Conservation (phyloP, 2,329 filamentous ascomycete genomes). For the Phialophora macrospora region DNA sequence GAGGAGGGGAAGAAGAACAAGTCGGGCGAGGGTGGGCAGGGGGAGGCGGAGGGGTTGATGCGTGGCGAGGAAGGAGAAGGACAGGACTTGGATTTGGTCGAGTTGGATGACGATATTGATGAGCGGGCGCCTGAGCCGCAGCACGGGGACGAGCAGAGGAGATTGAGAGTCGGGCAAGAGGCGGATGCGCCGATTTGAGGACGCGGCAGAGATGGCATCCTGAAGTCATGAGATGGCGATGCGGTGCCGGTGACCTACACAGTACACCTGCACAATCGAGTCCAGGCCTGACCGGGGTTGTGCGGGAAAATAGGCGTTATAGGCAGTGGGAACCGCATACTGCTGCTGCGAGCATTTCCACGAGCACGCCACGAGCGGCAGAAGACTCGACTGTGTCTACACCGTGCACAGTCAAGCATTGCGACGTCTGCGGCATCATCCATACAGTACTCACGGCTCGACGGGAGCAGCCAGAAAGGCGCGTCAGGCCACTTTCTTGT, state of each 20-base stretch:
- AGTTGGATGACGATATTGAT: background rate
- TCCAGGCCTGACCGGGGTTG: background rate
- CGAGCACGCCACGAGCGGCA: background rate
- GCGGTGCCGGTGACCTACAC: background rate
- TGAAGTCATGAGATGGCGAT: background rate
- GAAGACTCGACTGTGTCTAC: background rate
- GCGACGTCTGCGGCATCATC: background rate
- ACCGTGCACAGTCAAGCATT: background rate
- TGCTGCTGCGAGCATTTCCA: background rate
- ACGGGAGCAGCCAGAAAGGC: background rate
- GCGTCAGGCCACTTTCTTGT: background rate
- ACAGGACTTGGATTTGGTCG: constrained; percentile 23
- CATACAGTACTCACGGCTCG: background rate
- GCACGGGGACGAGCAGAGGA: constrained; percentile 20
- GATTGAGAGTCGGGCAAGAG: constrained; percentile 28
- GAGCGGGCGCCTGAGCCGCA: constrained; percentile 3
- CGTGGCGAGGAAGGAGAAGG: constrained; percentile 16
- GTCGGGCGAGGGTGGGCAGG: constrained; percentile 23
- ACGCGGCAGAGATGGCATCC: background rate
- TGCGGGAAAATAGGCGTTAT: background rate
- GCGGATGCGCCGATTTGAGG: constrained; percentile 32
- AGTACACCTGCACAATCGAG: background rate
- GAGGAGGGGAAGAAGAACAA: constrained; percentile 36
- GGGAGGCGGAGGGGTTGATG: constrained; percentile 30
- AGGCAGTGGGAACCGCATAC: too few relatives aligned